These are phyloP conservation scores for Podaxis mareebaensis DNA, from an alignment of 768 basidiomycete genomes.

Conservation along the genomic window DNA sequence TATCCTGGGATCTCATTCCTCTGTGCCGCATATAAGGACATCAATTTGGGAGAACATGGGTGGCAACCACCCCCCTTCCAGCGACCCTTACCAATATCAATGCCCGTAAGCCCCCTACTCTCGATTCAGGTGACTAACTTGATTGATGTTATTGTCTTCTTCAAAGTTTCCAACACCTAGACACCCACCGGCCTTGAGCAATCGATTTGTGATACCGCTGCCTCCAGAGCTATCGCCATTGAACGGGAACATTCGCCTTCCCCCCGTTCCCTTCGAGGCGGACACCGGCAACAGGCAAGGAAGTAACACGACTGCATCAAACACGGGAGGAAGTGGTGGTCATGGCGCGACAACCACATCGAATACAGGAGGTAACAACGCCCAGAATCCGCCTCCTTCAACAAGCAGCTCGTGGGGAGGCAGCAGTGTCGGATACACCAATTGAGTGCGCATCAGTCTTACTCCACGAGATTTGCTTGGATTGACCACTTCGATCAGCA, in stretches of 20 bases:
- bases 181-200: background rate
- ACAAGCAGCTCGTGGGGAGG: background rate
- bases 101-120: background rate
- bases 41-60: background rate
- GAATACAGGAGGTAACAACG: background rate
- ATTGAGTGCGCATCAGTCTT: background rate
- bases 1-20: background rate
- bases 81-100: background rate
- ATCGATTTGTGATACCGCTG: background rate
- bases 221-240: constrained; percentile 11
- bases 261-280: constrained; percentile 3
- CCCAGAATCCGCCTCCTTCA: background rate
- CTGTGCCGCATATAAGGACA: background rate
- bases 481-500: background rate
- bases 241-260: background rate
- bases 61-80: background rate
- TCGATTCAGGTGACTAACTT: background rate
- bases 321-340: background rate
- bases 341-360: background rate
- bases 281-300: background rate
- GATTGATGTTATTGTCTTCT: background rate
- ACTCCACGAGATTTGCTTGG: background rate
- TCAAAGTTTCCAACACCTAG: background rate
- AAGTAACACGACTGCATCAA: background rate
- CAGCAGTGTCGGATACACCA: background rate